Evolutionary conservation across 495 filamentous ascomycete genomes (phyloP).

Genomic region (Cercophora sp.): DNA sequence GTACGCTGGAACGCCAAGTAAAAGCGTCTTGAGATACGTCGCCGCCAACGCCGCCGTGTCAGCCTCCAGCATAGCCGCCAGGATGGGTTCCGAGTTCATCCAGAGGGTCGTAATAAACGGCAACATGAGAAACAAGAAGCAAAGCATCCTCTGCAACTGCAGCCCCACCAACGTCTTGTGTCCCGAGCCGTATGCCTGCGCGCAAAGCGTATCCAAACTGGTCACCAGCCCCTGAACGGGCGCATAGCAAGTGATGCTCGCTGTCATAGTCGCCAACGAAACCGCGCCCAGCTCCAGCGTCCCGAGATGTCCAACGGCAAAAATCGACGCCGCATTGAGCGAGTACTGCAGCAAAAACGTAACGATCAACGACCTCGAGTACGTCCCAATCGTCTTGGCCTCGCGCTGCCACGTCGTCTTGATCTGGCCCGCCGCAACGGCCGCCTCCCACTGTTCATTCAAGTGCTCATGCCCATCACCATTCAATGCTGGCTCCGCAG

Average conservation of each 20-base stretch:
- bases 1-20: constrained; percentile 63
- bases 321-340: constrained; percentile 66
- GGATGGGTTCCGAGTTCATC: constrained; percentile 54
- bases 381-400: constrained; percentile 58
- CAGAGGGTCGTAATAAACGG: constrained; percentile 61
- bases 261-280: constrained; percentile 64
- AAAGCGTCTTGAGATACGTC: constrained; percentile 60
- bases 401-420: constrained; percentile 85
- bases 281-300: constrained; percentile 63
- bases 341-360: constrained; percentile 74
- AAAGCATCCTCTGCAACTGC: constrained; percentile 67
- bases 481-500: no score
- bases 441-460: constrained; percentile 72
- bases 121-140: constrained; percentile 58
- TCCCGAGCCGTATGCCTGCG: constrained; percentile 72
- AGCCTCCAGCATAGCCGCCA: constrained; percentile 54
- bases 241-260: constrained; percentile 70
- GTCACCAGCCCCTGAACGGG: constrained; percentile 69
- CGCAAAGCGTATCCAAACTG: constrained; percentile 68
- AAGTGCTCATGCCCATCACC: constrained; percentile 33
- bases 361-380: constrained; percentile 57
- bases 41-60: constrained; percentile 62
- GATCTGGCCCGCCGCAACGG: constrained; percentile 69
- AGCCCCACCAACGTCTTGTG: constrained; percentile 66
- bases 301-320: constrained; percentile 62